Evolutionary conservation across 2,329 filamentous ascomycete genomes (phyloP).

Genomic region (Pseudogymnoascus verrucosus): DNA sequence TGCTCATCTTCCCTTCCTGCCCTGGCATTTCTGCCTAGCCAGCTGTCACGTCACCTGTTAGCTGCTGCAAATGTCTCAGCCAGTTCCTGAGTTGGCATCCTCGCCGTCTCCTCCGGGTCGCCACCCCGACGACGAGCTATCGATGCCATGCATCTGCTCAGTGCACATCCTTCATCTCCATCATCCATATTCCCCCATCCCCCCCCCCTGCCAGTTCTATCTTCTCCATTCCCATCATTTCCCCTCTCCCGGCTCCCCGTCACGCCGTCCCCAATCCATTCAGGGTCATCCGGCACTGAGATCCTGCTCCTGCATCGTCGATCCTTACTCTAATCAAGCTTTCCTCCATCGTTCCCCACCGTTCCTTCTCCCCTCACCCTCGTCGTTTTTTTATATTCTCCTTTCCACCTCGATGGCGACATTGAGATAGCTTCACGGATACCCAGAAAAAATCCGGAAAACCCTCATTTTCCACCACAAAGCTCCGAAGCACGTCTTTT

Average conservation of each 20-base stretch:
- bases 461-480: neutral
- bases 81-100: neutral
- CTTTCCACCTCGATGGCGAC: neutral
- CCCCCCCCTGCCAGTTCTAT: neutral
- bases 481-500: slow-evolving; percentile 4
- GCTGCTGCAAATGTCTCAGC: neutral
- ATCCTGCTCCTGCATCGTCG: slow-evolving; percentile 1
- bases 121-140: neutral
- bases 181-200: neutral
- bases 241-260: neutral
- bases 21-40: neutral
- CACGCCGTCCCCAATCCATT: neutral
- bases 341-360: neutral
- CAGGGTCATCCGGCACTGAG: neutral
- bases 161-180: neutral
- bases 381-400: neutral
- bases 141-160: neutral
- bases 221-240: neutral
- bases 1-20: neutral
- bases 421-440: neutral
- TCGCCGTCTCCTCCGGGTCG: neutral
- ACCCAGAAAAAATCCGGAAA: neutral
- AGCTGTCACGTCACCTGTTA: neutral
- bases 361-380: neutral
- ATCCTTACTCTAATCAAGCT: slow-evolving; percentile 2